Base-by-base conservation (phyloP, 805 yeast species). In the Starmerella stellata region DNA sequence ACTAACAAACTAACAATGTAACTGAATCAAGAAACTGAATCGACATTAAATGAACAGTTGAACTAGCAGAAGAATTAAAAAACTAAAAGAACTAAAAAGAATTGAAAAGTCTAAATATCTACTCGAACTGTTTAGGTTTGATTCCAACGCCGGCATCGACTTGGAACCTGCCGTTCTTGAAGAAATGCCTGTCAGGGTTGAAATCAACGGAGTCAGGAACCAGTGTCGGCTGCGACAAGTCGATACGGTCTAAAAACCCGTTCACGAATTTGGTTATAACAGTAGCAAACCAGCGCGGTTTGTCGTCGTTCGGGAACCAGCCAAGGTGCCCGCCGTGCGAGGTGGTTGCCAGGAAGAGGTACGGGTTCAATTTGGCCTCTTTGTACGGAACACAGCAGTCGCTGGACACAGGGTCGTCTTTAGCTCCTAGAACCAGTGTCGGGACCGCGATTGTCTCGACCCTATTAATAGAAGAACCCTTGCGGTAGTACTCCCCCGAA, bases 271-370 rank as follows among this genome's bases (percentile, higher is more conserved):
- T 58, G 20, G 70, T 55, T 31, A 73, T 43, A 20, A 75, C 76
- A 5, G 61, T 59, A 3, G 70, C 57, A 46, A 66, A 71, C 93
- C 93, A 81, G 49, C 82, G 69, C 31, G 63, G 62, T 20, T 78
- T 77, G 20, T 65, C 59, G 35, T 63, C 57, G 45, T 67, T 63
- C n/a, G n/a, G n/a, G 44, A 72, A 80, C 76, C 77, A 80, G n/a
- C 80, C 90, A 38, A 80, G 64, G 56, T 80, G 93, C 1, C 93
- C 92, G 5, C 93, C 93, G 38, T 69, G 62, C 31, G 68, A 64
- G 5, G 85, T 75, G 42, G 72, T 67, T 4, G 74, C 62, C 50
- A 75, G 47, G 33, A 68, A 58, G 25, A 72, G 57, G 51, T 67
- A 71, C 1, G 92, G 90, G 51, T 78, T 78, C 23, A 52, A 45